Conservation (phyloP, 208 protist genomes). For the Trypanosoma brucei region DNA sequence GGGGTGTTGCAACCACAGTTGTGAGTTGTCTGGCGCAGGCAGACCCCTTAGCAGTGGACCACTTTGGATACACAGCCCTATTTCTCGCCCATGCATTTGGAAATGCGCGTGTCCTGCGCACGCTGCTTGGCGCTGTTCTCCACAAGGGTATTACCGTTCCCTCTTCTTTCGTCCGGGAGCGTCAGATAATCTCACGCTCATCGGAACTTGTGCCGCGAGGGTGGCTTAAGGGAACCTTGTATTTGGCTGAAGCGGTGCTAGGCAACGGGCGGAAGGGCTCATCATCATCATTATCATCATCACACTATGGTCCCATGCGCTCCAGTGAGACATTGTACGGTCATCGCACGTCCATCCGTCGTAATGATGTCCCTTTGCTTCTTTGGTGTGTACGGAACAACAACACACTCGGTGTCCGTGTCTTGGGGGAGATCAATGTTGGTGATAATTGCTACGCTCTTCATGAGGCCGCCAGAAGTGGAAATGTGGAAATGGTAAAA, state of each 20-base stretch:
- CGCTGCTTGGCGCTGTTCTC: slow-evolving; percentile 30
- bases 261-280: slow-evolving; percentile 18
- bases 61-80: slow-evolving; percentile 57
- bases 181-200: slow-evolving; percentile 25
- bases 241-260: slow-evolving; percentile 38
- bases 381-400: slow-evolving; percentile 63
- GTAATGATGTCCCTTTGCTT: slow-evolving; percentile 17
- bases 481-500: slow-evolving; percentile 42
- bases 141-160: slow-evolving; percentile 1
- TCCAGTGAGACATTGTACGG: slow-evolving; percentile 28
- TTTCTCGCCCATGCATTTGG: slow-evolving; percentile 69
- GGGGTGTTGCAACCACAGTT: slow-evolving; percentile 31
- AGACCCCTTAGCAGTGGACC: slow-evolving; percentile 31
- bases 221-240: slow-evolving; percentile 56
- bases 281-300: not conserved
- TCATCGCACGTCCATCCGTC: not conserved
- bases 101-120: slow-evolving; percentile 39
- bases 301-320: slow-evolving; percentile 4
- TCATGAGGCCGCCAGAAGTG: slow-evolving; percentile 50
- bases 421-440: slow-evolving; percentile 73
- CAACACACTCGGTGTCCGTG: slow-evolving; percentile 67
- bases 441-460: slow-evolving; percentile 62
- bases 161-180: slow-evolving; percentile 10
- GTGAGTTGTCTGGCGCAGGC: slow-evolving; percentile 23
- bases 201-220: slow-evolving; percentile 47